Percentiles rank a stretch among this genome's conserved stretches.
These are phyloP conservation scores for Monilinia laxa DNA, from an alignment of 2,329 filamentous ascomycete genomes.

Conservation along the genomic window DNA sequence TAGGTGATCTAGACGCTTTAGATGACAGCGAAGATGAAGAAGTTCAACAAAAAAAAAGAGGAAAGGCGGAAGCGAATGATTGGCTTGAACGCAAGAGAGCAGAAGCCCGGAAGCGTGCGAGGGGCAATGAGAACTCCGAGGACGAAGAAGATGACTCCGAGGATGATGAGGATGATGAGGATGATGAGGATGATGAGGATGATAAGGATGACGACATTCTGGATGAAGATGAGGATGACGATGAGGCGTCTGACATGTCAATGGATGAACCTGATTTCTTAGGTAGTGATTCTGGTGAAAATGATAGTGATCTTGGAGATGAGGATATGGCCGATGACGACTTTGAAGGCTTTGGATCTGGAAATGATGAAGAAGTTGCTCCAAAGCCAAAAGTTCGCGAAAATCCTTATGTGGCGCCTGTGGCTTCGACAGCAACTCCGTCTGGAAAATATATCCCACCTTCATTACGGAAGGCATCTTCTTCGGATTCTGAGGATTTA, in stretches of 20 bases:
- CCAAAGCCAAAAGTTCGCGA: constrained; percentile 59
- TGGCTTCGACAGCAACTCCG: constrained; percentile 46
- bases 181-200: constrained; percentile 33
- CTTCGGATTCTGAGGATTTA: constrained; percentile 65
- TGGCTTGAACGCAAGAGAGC: constrained; percentile 60
- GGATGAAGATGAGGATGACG: constrained; percentile 34
- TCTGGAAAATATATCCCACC: constrained; percentile 86
- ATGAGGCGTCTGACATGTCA: constrained; percentile 38
- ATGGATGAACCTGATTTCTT: constrained; percentile 38
- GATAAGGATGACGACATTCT: constrained; percentile 31
- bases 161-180: constrained; percentile 32
- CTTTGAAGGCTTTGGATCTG: constrained; percentile 43
- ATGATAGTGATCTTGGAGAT: constrained; percentile 39
- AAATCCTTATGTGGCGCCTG: constrained; percentile 85
- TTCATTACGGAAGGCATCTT: constrained; percentile 66
- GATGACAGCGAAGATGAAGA: constrained; percentile 52
- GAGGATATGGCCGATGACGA: constrained; percentile 44
- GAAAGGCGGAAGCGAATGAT: constrained; percentile 56
- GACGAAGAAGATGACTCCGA: constrained; percentile 27
- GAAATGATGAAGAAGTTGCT: constrained; percentile 40
- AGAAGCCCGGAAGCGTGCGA: constrained; percentile 42
- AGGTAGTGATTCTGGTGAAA: constrained; percentile 34
- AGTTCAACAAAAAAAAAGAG: constrained; percentile 52
- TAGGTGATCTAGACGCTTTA: constrained; percentile 57
- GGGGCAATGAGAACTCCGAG: constrained; percentile 9